A percentile compares a stretch with the other conserved stretches of the same genome.
phyloP scores from a whole-genome alignment of 2,329 filamentous ascomycete species.

The Hypoxylon sp. region DNA sequence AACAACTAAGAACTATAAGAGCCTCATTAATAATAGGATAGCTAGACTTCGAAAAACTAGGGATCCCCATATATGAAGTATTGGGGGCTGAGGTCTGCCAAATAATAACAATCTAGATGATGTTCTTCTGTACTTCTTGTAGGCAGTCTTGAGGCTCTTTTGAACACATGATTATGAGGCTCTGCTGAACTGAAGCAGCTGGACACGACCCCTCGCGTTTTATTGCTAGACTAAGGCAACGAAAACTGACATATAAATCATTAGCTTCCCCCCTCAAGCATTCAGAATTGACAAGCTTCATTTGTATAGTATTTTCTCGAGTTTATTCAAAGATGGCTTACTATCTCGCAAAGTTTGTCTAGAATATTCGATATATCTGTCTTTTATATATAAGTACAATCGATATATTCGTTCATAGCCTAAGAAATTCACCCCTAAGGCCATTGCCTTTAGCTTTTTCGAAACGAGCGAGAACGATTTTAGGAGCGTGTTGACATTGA shows the following conservation, averaged over 20 bases:
- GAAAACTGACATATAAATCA: slow-evolving; percentile 1
- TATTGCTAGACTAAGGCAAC: neutral
- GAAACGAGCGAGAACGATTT: too few species aligned
- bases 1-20: neutral
- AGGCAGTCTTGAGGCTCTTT: slow-evolving; percentile 6
- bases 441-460: neutral
- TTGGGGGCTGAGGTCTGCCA: neutral
- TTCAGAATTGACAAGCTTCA: neutral
- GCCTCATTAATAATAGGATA: neutral
- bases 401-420: neutral
- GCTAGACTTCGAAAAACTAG: neutral
- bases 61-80: neutral
- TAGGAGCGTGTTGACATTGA: neutral
- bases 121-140: neutral
- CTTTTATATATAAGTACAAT: neutral
- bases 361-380: neutral
- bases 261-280: neutral
- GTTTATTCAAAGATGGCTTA: neutral
- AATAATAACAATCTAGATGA: neutral
- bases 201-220: neutral
- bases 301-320: neutral
- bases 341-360: neutral
- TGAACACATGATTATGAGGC: slow-evolving; percentile 7
- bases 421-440: neutral
- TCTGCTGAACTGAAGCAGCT: neutral